Base-by-base conservation (phyloP, 495 filamentous ascomycete species). In the Lentithecium fluviatile region DNA sequence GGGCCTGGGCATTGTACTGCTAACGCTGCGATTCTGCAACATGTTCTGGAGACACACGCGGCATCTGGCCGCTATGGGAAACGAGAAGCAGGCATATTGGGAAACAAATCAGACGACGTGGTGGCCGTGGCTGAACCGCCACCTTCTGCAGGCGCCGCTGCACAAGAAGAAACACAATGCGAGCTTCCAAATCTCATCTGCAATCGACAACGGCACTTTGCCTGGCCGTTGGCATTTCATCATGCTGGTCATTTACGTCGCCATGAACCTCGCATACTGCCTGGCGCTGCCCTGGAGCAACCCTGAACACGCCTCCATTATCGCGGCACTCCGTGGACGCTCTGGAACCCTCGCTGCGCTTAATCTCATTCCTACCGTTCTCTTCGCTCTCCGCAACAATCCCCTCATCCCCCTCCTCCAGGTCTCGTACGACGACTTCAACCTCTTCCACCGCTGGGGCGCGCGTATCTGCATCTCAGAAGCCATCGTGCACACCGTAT, bases 341-440 rank as follows among this genome's bases (percentile, higher is more conserved):
- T 88, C 88, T 20, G 94, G 94, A 45, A 85, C 85, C 40, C 79
- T 98, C 61, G 83, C 93, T 1, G 78, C 86, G 23, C 82, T 95
- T 59, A 98, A 95, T 73, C 88, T 97, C 86, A 81, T 96, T n/a
- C 90, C 91, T 6, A 80, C 96, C 20, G 82, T 98, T 63, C 77
- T 97, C 53, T 82, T 97, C 58, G 93, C 91, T 15, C 85, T 90
- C 20, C 86, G 93, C 65, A 97, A 97, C 77, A 97, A 96, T 71
- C 90, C 90, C 15, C 76, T 97, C n/a, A 96, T 96, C 61, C 71
- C 79, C 1, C 72, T 95, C 15, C 78, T 97, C 59, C 82, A 84
- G 29, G 84, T 97, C 72, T 92, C 89, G 70, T 98, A 97, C 75
- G 95, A 98, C 76, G 95, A 92, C 0, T 97, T 94, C 80, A 97